phyloP scores from a whole-genome alignment of 192 early-diverging fungal species.

The Linnemannia elongata region DNA sequence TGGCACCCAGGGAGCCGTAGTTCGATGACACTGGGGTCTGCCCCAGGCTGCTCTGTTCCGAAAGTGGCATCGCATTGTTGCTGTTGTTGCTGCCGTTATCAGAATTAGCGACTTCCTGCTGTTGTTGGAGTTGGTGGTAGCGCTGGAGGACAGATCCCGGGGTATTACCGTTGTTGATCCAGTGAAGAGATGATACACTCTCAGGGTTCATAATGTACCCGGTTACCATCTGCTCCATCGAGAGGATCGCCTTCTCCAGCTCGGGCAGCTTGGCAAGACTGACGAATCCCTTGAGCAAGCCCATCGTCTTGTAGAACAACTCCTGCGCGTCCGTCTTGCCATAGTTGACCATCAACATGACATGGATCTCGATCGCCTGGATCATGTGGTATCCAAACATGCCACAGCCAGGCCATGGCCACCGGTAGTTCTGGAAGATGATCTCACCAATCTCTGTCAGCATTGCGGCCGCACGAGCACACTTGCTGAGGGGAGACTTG shows the following conservation, averaged over 20 bases:
- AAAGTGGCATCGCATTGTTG: not conserved
- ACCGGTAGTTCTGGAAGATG: slow-evolving; percentile 45
- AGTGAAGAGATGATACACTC: not conserved
- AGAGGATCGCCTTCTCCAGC: not conserved
- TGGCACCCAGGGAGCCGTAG: not conserved
- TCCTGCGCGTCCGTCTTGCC: slow-evolving; percentile 5
- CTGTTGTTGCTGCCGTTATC: not conserved
- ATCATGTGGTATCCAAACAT: slow-evolving; percentile 51
- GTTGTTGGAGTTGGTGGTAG: slow-evolving; percentile 25
- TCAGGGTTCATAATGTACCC: slow-evolving; percentile 11
- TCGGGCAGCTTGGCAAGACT: slow-evolving; percentile 17
- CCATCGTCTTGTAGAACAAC: slow-evolving; percentile 24
- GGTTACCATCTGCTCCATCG: slow-evolving; percentile 14
- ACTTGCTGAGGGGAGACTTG: slow-evolving; percentile 23
- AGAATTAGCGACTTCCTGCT: not conserved
- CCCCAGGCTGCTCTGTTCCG: not conserved
- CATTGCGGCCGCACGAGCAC: slow-evolving; percentile 8
- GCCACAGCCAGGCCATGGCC: slow-evolving; percentile 50
- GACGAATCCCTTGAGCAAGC: slow-evolving; percentile 30
- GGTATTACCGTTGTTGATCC: not conserved
- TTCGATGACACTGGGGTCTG: not conserved
- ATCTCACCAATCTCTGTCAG: slow-evolving; percentile 38
- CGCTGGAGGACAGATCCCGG: slow-evolving; percentile 25
- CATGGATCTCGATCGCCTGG: slow-evolving; percentile 34
- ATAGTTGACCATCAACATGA: slow-evolving; percentile 21